phyloP scores from a whole-genome alignment of 2,329 filamentous ascomycete species.

The Elsinoe perseae region DNA sequence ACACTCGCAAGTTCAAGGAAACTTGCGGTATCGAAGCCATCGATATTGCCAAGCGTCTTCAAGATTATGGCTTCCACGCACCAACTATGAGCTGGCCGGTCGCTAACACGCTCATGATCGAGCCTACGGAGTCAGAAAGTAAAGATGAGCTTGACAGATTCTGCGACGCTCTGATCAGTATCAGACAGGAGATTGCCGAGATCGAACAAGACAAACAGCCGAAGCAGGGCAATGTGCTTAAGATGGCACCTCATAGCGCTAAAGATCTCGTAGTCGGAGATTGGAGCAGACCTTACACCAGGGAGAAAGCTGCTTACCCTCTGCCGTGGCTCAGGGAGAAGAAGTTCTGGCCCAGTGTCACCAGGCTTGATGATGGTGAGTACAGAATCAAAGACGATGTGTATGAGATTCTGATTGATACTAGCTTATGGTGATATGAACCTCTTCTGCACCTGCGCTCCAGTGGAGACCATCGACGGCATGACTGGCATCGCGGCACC shows the following conservation, averaged over 20 bases:
- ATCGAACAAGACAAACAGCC: conserved; percentile 73
- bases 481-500: conserved; percentile 29
- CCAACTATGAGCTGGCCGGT: conserved; percentile 98
- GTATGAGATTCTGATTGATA: conserved; percentile 22
- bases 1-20: conserved; percentile 76
- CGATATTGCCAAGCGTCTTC: conserved; percentile 90
- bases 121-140: conserved; percentile 89
- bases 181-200: conserved; percentile 74
- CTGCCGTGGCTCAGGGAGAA: conserved; percentile 76
- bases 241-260: conserved; percentile 81
- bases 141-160: conserved; percentile 91
- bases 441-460: conserved; percentile 89
- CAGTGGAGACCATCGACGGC: conserved; percentile 55
- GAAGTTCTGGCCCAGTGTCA: conserved; percentile 94
- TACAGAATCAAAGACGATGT: conserved; percentile 22
- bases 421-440: conserved; percentile 82
- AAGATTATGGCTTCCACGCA: conserved; percentile 96
- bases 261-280: conserved; percentile 66
- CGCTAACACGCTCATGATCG: conserved; percentile 92
- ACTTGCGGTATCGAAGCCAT: conserved; percentile 80
- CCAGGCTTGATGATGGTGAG: conserved; percentile 79
- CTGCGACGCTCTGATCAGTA: conserved; percentile 79
- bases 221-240: conserved; percentile 71
- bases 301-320: conserved; percentile 82
- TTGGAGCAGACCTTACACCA: conserved; percentile 75